phyloP scores from a whole-genome alignment of 2,329 filamentous ascomycete genomes.

The Nemania sp. region DNA sequence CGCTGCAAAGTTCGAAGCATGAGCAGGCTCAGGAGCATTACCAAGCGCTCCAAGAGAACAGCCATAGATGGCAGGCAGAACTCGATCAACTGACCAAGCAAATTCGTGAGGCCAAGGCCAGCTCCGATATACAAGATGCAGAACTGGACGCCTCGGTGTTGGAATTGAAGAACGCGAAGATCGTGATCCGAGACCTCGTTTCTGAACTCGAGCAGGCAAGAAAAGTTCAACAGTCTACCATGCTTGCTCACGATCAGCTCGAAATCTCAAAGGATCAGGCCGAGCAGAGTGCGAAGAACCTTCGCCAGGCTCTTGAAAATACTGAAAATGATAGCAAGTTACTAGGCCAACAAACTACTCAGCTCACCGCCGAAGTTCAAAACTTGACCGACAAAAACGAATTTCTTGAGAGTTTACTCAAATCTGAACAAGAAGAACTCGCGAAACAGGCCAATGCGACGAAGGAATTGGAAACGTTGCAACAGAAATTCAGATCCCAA shows the following conservation, averaged over 20 bases:
- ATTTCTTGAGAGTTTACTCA: background rate
- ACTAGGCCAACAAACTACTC: background rate
- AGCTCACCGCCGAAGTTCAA: background rate
- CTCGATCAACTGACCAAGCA: background rate
- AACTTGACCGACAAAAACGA: background rate
- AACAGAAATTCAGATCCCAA: background rate
- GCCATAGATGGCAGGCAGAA: background rate
- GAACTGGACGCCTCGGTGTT: background rate
- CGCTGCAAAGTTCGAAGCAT: background rate
- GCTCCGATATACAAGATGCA: background rate
- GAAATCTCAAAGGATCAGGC: background rate
- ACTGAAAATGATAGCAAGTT: background rate
- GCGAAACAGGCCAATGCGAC: background rate
- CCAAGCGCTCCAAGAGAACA: conserved; percentile 1
- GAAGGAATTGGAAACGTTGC: background rate
- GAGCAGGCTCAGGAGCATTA: conserved; percentile 3
- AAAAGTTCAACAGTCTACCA: background rate
- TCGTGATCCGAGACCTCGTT: background rate
- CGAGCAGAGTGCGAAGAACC: background rate
- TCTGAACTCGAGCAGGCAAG: background rate
- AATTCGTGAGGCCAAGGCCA: background rate
- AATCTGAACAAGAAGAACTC: background rate
- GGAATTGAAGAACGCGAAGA: background rate
- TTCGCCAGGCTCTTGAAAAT: background rate
- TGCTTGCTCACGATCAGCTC: background rate